phyloP scores from a whole-genome alignment of 2,329 filamentous ascomycete species.

The Trichoderma sp. region DNA sequence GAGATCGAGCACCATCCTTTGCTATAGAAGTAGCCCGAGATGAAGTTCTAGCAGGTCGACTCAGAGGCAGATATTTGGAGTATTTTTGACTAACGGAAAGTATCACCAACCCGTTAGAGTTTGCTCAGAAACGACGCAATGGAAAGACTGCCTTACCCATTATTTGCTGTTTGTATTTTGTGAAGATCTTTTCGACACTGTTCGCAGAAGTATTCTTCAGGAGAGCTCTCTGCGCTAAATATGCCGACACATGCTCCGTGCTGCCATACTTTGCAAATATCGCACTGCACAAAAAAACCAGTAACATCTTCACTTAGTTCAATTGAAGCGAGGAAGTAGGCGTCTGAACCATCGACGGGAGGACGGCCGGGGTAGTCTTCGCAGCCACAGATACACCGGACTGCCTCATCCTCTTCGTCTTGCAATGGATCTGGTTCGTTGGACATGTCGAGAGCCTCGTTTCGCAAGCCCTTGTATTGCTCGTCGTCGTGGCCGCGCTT shows the following conservation, averaged over 20 bases:
- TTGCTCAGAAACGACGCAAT: not conserved
- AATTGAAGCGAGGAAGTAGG: slow-evolving; percentile 57
- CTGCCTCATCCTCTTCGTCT: slow-evolving; percentile 83
- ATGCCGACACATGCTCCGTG: slow-evolving; percentile 97
- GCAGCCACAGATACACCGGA: slow-evolving; percentile 90
- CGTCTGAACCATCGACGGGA: slow-evolving; percentile 58
- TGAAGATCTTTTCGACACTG: slow-evolving; percentile 90
- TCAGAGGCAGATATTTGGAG: slow-evolving; percentile 63
- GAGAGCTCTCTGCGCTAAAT: slow-evolving; percentile 87
- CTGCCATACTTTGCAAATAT: slow-evolving; percentile 97
- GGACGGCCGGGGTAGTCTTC: slow-evolving; percentile 91
- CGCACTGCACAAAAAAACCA: slow-evolving; percentile 96
- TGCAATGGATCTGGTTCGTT: slow-evolving; percentile 70
- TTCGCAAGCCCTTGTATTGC: slow-evolving; percentile 44
- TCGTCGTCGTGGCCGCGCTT: slow-evolving; percentile 71
- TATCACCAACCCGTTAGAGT: not conserved
- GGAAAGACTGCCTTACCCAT: slow-evolving; percentile 67
- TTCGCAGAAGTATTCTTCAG: slow-evolving; percentile 98
- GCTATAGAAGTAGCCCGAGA: slow-evolving; percentile 64
- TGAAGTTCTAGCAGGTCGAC: slow-evolving; percentile 53
- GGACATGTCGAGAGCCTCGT: slow-evolving; percentile 49
- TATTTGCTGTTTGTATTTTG: slow-evolving; percentile 73
- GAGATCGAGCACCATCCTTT: slow-evolving; percentile 59
- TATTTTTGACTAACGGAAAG: slow-evolving; percentile 56
- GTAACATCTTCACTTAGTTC: slow-evolving; percentile 80